phyloP scores from a whole-genome alignment of 805 yeast genomes.

The Ogataea neopini region DNA sequence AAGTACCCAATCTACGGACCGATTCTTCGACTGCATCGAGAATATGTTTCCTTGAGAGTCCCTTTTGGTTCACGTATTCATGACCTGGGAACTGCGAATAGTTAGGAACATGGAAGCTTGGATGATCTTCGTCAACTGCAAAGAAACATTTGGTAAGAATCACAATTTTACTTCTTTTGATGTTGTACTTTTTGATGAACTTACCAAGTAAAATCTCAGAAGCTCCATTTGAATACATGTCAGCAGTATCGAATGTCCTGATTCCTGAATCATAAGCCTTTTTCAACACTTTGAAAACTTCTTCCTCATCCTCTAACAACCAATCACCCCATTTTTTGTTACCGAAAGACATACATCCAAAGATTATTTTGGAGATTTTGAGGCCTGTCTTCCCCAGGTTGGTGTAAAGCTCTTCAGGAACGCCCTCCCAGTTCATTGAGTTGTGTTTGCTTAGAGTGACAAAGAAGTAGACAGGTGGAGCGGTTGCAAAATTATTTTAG shows the following conservation, averaged over 20 bases:
- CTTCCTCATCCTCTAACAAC: slow-evolving; percentile 50
- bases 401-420: no score
- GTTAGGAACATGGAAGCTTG: slow-evolving; percentile 4
- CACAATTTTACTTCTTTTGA: slow-evolving; percentile 54
- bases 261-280: slow-evolving; percentile 49
- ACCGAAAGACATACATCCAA: no score
- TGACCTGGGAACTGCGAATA: slow-evolving; percentile 24
- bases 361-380: no score
- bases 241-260: slow-evolving; percentile 54
- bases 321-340: no score
- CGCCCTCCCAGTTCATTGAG: no score
- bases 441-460: no score
- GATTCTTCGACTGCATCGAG: slow-evolving; percentile 44
- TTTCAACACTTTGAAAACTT: slow-evolving; percentile 45
- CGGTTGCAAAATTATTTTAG: no score
- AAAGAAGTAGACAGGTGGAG: no score
- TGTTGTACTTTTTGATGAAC: slow-evolving; percentile 51
- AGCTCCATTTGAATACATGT: slow-evolving; percentile 47
- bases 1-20: slow-evolving; percentile 50
- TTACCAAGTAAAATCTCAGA: slow-evolving; percentile 55
- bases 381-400: no score
- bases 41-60: slow-evolving; percentile 48
- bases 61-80: slow-evolving; percentile 37
- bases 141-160: slow-evolving; percentile 49
- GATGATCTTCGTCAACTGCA: slow-evolving; percentile 31